phyloP scores from a whole-genome alignment of 164 flowering plant species.

The Nelumbo lutea region DNA sequence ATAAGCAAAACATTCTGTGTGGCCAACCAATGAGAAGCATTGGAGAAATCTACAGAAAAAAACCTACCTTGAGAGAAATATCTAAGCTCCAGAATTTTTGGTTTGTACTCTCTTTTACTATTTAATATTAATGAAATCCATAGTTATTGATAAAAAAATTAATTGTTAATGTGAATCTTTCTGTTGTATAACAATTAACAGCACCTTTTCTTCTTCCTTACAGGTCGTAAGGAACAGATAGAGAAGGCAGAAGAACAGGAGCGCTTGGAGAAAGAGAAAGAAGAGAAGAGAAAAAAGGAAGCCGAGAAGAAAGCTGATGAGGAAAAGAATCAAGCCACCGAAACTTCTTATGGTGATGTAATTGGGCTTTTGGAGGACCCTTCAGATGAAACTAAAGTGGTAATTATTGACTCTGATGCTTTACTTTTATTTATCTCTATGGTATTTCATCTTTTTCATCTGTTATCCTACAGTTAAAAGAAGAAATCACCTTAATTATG shows the following conservation, averaged over 20 bases:
- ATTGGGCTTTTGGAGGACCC: constrained; percentile 37
- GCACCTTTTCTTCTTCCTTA: constrained; percentile 13
- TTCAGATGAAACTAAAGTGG: constrained; percentile 41
- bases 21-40: too few relatives aligned
- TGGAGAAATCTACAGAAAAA: too few relatives aligned
- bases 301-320: constrained; percentile 38
- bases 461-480: not conserved
- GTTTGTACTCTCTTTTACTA: not conserved
- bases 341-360: constrained; percentile 23
- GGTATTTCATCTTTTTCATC: not conserved
- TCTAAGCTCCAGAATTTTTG: too few relatives aligned
- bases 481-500: not conserved
- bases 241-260: constrained; percentile 95
- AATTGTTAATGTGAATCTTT: constrained; percentile 1
- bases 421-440: not conserved
- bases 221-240: constrained; percentile 81
- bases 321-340: constrained; percentile 25
- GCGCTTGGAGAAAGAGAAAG: constrained; percentile 72
- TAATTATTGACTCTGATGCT: not conserved
- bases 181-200: not conserved
- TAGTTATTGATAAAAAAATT: not conserved
- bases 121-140: not conserved
- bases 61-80: too few relatives aligned
- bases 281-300: constrained; percentile 59
- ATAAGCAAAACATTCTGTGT: too few relatives aligned